phyloP scores from a whole-genome alignment of 768 basidiomycete species.

The Pleurotus djamor region DNA sequence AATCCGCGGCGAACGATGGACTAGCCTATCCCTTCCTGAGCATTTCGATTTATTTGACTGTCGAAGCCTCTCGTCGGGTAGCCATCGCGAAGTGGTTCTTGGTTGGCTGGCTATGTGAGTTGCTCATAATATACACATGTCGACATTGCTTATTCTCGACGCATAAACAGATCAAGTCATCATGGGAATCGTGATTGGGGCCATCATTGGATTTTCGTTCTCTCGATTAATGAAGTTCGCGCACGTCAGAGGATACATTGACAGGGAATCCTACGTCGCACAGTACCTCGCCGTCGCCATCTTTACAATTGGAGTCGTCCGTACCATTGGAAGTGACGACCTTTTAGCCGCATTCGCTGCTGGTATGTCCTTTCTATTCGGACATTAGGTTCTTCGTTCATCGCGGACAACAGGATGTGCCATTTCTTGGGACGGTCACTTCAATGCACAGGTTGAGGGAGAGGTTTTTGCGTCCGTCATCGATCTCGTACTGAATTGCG shows the following conservation, averaged over 20 bases:
- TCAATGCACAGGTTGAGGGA: constrained; percentile 80
- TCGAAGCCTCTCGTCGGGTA: constrained; percentile 57
- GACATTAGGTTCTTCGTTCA: neutral
- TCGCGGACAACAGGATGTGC: constrained; percentile 59
- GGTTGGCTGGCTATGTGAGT: constrained; percentile 78
- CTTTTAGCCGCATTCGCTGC: constrained; percentile 87
- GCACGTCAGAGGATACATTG: constrained; percentile 61
- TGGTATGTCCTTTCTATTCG: constrained; percentile 34
- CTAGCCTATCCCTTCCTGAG: constrained; percentile 91
- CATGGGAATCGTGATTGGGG: constrained; percentile 69
- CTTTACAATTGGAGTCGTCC: constrained; percentile 77
- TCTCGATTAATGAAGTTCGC: constrained; percentile 72
- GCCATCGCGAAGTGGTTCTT: constrained; percentile 87
- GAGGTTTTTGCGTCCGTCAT: constrained; percentile 90
- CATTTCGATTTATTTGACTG: constrained; percentile 80
- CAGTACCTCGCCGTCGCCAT: constrained; percentile 77
- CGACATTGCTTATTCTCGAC: constrained; percentile 1
- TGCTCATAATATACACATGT: neutral
- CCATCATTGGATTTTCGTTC: constrained; percentile 53
- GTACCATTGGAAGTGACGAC: constrained; percentile 82
- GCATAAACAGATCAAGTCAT: constrained; percentile 70
- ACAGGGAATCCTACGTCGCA: constrained; percentile 84
- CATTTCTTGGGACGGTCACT: constrained; percentile 89
- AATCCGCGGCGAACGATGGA: constrained; percentile 95
- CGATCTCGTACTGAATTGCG: constrained; percentile 82